Base-by-base conservation (phyloP, 768 basidiomycete species). In the Tephrocybe rancida region DNA sequence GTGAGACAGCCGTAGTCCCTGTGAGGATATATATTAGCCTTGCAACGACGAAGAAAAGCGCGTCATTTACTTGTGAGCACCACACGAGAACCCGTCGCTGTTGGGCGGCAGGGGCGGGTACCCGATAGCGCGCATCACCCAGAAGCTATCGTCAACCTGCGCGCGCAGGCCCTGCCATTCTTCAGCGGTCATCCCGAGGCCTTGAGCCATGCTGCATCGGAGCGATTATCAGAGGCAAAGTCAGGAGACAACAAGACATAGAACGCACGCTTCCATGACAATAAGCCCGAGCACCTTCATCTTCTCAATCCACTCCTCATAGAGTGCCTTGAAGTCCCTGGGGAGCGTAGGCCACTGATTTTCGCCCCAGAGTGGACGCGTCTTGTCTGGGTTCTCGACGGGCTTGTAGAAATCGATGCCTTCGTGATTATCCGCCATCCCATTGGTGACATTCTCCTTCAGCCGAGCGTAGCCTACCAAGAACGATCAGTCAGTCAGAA, bases 1-100 rank as follows among this genome's bases (percentile, higher is more conserved):
- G 94, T 95, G 58, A 92, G 67, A 70, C 92, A 95, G 22, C 95
- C 95, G 61, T 96, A 97, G 67, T 96, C 94, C 66, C 88, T 90
- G 67, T 6, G 14, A 16, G 2, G 22, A 37, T 11, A 0, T 37
- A 42, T 5, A 44, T 49, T n/a, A 48, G 35, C 35, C n/a, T 16
- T 37, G 35, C 14, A 37, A 16, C 5, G n/a, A 21, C 45, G 21
- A 1, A 54, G 6, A 6, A 43, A 38, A 27, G 4, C 26, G 8
- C 8, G 38, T 34, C 25, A 55, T 65, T 59, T 63, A 92, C 92
- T 87, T 93, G 72, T 97, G 94, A 22, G 89, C 90, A 24, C 94
- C 94, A 61, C 94, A 96, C 14, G 91, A 93, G 64, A 90, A 83
- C 2, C 94, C 93, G 30, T 92, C 86, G 48, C 90, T 80, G 43